Conservation (phyloP, 139 green algal genomes). For the Auxenochlorella pyrenoidosa region DNA sequence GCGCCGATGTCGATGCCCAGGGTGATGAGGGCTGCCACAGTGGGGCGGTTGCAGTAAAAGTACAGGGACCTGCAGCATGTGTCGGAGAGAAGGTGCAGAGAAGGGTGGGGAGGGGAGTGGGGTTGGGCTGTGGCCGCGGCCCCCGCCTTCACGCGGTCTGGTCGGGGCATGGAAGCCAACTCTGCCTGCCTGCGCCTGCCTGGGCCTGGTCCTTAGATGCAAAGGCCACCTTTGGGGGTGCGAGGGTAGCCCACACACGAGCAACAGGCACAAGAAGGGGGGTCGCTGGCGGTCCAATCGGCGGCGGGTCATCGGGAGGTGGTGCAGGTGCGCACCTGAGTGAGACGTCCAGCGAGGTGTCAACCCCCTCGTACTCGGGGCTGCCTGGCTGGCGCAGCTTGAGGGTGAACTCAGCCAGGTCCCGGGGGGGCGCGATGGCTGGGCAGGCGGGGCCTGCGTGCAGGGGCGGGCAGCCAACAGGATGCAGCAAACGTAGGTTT, state of each 20-base stretch:
- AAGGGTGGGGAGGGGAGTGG: too few relatives aligned
- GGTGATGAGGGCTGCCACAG: slow-evolving; percentile 88
- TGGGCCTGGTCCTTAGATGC: too few relatives aligned
- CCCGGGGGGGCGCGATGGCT: neutral
- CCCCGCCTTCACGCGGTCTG: too few relatives aligned
- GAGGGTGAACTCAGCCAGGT: slow-evolving; percentile 54
- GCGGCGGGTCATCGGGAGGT: too few relatives aligned
- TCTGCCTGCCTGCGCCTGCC: too few relatives aligned
- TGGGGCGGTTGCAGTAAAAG: slow-evolving; percentile 90
- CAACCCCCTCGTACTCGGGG: slow-evolving; percentile 50
- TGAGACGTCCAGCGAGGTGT: slow-evolving; percentile 70
- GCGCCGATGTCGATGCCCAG: slow-evolving; percentile 77
- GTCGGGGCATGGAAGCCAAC: too few relatives aligned
- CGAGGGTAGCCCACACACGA: neutral
- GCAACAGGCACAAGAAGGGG: too few relatives aligned
- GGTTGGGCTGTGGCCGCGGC: too few relatives aligned
- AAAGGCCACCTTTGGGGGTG: too few relatives aligned
- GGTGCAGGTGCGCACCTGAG: slow-evolving; percentile 48
- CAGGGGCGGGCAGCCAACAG: neutral
- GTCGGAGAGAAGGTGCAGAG: too few relatives aligned
- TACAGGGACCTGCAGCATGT: slow-evolving; percentile 65
- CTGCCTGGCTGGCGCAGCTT: slow-evolving; percentile 26
- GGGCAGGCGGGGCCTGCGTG: neutral
- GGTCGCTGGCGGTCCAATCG: too few relatives aligned
- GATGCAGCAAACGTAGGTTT: neutral